These are phyloP conservation scores for Citrus maxima DNA, from an alignment of 345 rosid genomes.

Conservation along the genomic window DNA sequence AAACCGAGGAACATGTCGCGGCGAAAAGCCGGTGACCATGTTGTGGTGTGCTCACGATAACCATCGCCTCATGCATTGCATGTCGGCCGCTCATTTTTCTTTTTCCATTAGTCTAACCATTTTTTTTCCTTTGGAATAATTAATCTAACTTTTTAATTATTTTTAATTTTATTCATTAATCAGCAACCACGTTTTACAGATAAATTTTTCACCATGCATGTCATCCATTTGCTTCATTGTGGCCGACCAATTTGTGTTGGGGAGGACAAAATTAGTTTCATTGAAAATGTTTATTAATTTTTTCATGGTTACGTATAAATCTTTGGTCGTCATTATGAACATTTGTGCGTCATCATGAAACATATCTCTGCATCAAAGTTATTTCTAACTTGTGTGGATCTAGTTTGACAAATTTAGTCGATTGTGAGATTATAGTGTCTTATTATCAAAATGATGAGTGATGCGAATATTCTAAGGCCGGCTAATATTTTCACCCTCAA, in stretches of 20 bases:
- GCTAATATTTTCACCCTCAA: too few relatives aligned
- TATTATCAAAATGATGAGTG: too few relatives aligned
- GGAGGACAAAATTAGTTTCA: too few relatives aligned
- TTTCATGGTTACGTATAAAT: background rate
- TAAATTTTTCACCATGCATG: background rate
- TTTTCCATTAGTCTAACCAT: too few relatives aligned
- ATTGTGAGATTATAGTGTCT: too few relatives aligned
- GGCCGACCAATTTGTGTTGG: background rate
- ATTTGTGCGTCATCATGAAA: background rate
- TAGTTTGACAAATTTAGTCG: too few relatives aligned
- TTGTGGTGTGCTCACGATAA: constrained; percentile 20
- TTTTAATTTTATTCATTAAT: background rate
- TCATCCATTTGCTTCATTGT: background rate
- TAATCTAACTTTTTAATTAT: too few relatives aligned
- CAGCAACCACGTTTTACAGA: background rate
- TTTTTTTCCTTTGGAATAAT: too few relatives aligned
- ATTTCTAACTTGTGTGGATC: too few relatives aligned
- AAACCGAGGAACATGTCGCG: constrained; percentile 18
- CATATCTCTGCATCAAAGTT: too few relatives aligned
- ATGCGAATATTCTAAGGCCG: too few relatives aligned
- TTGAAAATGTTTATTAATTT: background rate
- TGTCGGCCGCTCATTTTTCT: constrained; percentile 15
- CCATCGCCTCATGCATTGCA: constrained; percentile 19
- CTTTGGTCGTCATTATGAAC: background rate
- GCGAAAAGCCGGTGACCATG: constrained; percentile 21